Base-by-base conservation (phyloP, 352 stramenopile species). In the Plasmopara viticola region DNA sequence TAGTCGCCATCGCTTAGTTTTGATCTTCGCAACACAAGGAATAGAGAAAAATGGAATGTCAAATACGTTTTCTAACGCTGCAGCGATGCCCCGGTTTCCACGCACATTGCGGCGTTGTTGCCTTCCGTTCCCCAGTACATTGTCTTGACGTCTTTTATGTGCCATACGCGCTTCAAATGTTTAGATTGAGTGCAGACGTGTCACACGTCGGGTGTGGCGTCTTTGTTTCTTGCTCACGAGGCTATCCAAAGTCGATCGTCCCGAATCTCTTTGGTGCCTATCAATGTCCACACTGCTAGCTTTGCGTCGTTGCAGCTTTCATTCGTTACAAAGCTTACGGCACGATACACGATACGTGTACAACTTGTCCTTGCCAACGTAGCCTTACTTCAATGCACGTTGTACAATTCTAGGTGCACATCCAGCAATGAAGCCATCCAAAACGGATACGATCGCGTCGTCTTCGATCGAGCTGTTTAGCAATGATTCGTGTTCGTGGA, bases 401-500 rank as follows among this genome's bases (percentile, higher is more conserved):
- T 35, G 31, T 35, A 35, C 31, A 35, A 12, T 1, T 35, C 1
- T 25, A 25, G 20, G 20, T 25, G 20, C 20, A 25, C 31, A 35
- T 12, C 10, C 6, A 41, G 37, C n/a, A 41, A 41, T 41, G 37
- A 41, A 41, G 18, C 1, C 37, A 41, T 8, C 37, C 0, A 41
- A 13, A 17, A 18, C 37, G n/a, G n/a, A 17, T 15, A 17, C 37
- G 12, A n/a, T 41, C 12, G 4, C 37, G 37, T 41, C 37, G n/a
- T 13, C 37, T 41, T 13, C 37, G 29, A 57, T 45, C 15, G 25
- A 49, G 14, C 37, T 45, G 40, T 45, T 29, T 4, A 45, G 37
- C n/a, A 41, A 41, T 17, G 37, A 41, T 13, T 41, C 37, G n/a
- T 41, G 6, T 41, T 41, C 37, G 37, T 41, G 37, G 61, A 69